Base-by-base conservation (phyloP, 2,329 filamentous ascomycete genomes). In the Nemania diffusa region DNA sequence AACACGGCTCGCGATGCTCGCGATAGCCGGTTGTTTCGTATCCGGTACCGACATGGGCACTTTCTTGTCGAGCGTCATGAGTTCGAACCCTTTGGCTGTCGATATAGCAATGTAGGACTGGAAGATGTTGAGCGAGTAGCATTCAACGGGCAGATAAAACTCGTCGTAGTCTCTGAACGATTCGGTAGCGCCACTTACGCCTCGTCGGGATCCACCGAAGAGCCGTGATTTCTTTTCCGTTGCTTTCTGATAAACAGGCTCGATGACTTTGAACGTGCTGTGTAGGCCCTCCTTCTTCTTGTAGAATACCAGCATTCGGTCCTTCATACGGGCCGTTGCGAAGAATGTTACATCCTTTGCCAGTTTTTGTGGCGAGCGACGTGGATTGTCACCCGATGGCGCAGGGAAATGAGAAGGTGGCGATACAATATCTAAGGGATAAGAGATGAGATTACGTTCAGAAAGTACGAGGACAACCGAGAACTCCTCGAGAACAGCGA, bases 131-230 rank as follows among this genome's bases (percentile, higher is more conserved):
- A 99, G 92, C 55, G 92, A 93, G 79, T 91, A 97, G 79, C 94
- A 97, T 78, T 99, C 97, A 2, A 92, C 91, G 0, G 96, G 96
- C 73, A 99, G 94, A 81, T 98, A 99, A 81, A 99, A 99, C 73
- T 98, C 96, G 81, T 99, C 96, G 78, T 94, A 99, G 77, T 99
- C 96, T 69, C 96, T 91, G 89, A 98, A 99, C 74, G 95, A 95
- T 74, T 99, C 96, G 0, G 95, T 97, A 67, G 88, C 90, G 22
- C 93, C 93, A 32, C 86, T 69, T 22, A 73, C 85, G 9, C 87
- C 87, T 13, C 82, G 80, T 66, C 82, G 82, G 20, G 89, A 90
- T 70, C 83, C 80, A 44, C 88, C 85, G 69, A 90, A 90, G 15
- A 90, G 78, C 8, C 93, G 89, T 4, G 89, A 87, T 74, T 91